These are phyloP conservation scores for Syzygium malaccense DNA, from an alignment of 441 rosid genomes.

Conservation along the genomic window DNA sequence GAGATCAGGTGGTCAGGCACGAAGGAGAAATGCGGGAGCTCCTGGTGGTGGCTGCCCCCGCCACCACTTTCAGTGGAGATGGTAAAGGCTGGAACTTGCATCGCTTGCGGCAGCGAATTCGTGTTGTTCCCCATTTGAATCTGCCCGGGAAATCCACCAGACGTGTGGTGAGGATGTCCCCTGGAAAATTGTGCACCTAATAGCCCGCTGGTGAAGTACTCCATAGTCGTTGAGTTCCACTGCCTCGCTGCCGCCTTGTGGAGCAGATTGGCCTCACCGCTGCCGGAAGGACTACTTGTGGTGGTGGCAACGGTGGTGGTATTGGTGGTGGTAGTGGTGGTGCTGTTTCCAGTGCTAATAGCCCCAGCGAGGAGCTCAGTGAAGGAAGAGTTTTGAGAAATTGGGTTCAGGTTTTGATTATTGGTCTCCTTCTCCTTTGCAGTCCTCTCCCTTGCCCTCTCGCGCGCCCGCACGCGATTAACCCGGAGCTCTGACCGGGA, in stretches of 20 bases:
- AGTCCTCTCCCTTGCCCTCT: slow-evolving; percentile 73
- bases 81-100: slow-evolving; percentile 36
- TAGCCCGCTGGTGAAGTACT: slow-evolving; percentile 48
- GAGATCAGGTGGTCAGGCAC: slow-evolving; percentile 75
- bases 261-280: slow-evolving; percentile 24
- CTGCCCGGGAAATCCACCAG: slow-evolving; percentile 39
- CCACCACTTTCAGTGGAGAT: slow-evolving; percentile 17
- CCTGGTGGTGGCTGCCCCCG: slow-evolving; percentile 38
- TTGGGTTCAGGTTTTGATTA: slow-evolving; percentile 14
- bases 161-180: slow-evolving; percentile 24
- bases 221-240: slow-evolving; percentile 59
- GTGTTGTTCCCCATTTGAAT: slow-evolving; percentile 35
- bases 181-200: slow-evolving; percentile 32
- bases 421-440: slow-evolving; percentile 50
- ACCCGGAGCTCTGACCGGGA: slow-evolving; percentile 56
- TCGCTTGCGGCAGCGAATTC: slow-evolving; percentile 20
- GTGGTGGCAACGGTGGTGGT: slow-evolving; percentile 8
- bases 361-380: slow-evolving; percentile 79
- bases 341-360: slow-evolving; percentile 20
- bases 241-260: slow-evolving; percentile 27
- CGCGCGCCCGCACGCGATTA: slow-evolving; percentile 62
- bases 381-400: slow-evolving; percentile 54
- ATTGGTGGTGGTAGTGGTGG: not conserved
- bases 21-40: slow-evolving; percentile 74
- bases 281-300: slow-evolving; percentile 3